Percentiles rank a stretch among this genome's conserved stretches.
phyloP scores from a whole-genome alignment of 2,329 filamentous ascomycete species.

The Aspergillus sojae region DNA sequence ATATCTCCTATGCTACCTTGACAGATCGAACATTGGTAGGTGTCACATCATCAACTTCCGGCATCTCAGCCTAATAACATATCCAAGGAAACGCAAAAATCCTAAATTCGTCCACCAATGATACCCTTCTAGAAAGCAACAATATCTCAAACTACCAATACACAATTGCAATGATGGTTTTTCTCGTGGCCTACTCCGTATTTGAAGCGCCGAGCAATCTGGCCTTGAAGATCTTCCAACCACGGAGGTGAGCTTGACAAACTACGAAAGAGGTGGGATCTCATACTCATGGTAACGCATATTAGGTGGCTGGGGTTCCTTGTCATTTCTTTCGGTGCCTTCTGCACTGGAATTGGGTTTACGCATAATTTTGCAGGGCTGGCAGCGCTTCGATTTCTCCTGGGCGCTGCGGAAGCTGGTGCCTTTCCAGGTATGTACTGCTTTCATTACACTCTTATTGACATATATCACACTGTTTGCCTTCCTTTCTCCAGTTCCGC shows the following conservation, averaged over 20 bases:
- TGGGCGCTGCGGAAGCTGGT: conserved; percentile 21
- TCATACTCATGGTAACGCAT: background rate
- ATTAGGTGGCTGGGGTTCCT: conserved; percentile 42
- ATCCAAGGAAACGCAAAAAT: conserved; percentile 43
- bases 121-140: conserved; percentile 35
- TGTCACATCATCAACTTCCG: background rate
- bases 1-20: conserved; percentile 37
- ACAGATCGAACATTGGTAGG: conserved; percentile 35
- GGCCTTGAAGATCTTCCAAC: conserved; percentile 15
- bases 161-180: conserved; percentile 39
- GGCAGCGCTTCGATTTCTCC: conserved; percentile 18
- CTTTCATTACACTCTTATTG: no score
- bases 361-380: conserved; percentile 11
- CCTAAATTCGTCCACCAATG: conserved; percentile 39
- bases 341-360: conserved; percentile 16
- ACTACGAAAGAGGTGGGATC: background rate
- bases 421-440: conserved; percentile 13
- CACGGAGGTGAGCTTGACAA: background rate
- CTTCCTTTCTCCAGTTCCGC: no score
- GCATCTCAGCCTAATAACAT: background rate
- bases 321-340: conserved; percentile 17
- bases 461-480: no score
- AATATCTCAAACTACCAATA: conserved; percentile 20
- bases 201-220: conserved; percentile 28
- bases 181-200: conserved; percentile 29